Base-by-base conservation (phyloP, 352 stramenopile species). In the Plasmopara halstedii region DNA sequence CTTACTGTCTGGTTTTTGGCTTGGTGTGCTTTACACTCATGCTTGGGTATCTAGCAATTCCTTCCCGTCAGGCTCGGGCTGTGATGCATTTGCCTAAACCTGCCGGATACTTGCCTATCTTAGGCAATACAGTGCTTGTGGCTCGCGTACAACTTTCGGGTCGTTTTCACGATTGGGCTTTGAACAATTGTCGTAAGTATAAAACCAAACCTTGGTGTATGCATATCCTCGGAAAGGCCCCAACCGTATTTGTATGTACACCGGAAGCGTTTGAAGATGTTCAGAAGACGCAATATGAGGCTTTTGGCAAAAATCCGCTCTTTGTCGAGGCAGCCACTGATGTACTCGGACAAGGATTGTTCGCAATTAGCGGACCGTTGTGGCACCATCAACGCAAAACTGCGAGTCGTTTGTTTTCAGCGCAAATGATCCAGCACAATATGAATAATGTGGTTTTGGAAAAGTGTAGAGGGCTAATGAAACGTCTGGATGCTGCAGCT, bases 211-310 rank as follows among this genome's bases (percentile, higher is more conserved):
- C 70, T 17, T 59, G 67, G 13, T 22, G 67, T 33, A 22, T 83
- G 11, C 42, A 57, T 29, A 55, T 61, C 13, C 34, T 71, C 4
- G 62, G 61, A 4, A 63, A 52, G 0, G 56, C 53, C 5, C 58
- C 76, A 11, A 46, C 66, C 40, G 53, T 56, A 10, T 36, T 79
- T 13, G 9, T 83, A 2, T 75, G 56, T 22, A 82, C 64, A 11
- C 56, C 57, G 13, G 26, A 71, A 31, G 44, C 47, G 0, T 62
- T 81, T 19, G 72, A 84, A 20, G 72, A 84, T 36, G 66, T 81
- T 25, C 51, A 73, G 43, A 76, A 79, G 43, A 79, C 56, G 17
- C 60, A 89, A 15, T 94, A 90, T 40, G 64, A 76, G 25, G 77
- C 64, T 41, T 92, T 89, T 47, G 52, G 62, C 2, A 93, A 93